A percentile compares a stretch with the other conserved stretches of the same genome.
Evolutionary conservation across 768 basidiomycete genomes (phyloP).

Genomic region (Russula olivacea): DNA sequence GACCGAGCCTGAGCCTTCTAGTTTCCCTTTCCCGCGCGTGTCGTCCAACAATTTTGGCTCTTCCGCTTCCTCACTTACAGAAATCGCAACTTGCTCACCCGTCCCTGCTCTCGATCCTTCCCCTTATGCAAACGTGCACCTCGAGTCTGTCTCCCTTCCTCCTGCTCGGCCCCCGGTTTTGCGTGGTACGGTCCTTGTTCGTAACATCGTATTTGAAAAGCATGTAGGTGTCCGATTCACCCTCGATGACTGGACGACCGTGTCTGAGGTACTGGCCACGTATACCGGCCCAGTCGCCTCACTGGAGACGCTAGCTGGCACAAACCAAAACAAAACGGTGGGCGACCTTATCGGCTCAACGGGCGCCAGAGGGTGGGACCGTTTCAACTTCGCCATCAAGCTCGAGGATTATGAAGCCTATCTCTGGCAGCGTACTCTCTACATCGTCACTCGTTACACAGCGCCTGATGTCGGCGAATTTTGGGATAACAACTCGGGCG

Average conservation of each 20-base stretch:
- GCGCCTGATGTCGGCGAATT: slow-evolving; percentile 56
- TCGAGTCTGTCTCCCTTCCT: slow-evolving; percentile 39
- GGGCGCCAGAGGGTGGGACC: slow-evolving; percentile 30
- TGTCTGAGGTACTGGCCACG: slow-evolving; percentile 65
- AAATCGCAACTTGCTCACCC: slow-evolving; percentile 31
- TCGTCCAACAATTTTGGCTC: slow-evolving; percentile 26
- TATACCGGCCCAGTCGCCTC: slow-evolving; percentile 39
- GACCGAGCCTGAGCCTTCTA: slow-evolving; percentile 33
- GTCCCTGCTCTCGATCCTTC: slow-evolving; percentile 33
- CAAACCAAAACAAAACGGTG: slow-evolving; percentile 28
- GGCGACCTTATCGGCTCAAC: slow-evolving; percentile 38
- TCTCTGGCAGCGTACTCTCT: slow-evolving; percentile 49
- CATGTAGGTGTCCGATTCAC: slow-evolving; percentile 83
- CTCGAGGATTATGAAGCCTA: slow-evolving; percentile 62
- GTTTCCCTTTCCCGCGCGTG: slow-evolving; percentile 27
- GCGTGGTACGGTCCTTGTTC: slow-evolving; percentile 72
- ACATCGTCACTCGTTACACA: slow-evolving; percentile 53
- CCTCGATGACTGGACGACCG: slow-evolving; percentile 90
- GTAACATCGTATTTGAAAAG: slow-evolving; percentile 85
- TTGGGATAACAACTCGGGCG: slow-evolving; percentile 87
- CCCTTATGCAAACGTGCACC: slow-evolving; percentile 33
- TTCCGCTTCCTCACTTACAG: slow-evolving; percentile 24
- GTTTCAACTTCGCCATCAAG: slow-evolving; percentile 49
- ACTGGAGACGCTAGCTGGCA: slow-evolving; percentile 27
- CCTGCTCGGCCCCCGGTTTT: slow-evolving; percentile 40